Percentiles rank a stretch among this genome's conserved stretches.
Conservation (phyloP, 176 grass and related monocot genomes). For the Cocos nucifera region DNA sequence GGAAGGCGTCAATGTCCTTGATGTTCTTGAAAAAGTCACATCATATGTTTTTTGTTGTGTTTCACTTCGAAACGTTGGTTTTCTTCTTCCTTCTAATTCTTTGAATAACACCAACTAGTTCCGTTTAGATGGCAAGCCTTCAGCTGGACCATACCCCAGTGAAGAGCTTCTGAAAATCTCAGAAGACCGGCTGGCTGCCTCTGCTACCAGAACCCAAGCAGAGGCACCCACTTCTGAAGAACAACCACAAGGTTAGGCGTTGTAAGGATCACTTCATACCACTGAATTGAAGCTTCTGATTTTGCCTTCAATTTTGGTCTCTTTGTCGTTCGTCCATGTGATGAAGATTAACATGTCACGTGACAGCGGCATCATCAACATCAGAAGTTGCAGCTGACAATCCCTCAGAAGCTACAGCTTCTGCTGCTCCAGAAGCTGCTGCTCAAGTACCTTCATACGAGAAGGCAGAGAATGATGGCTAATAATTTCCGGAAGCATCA, state of each 20-base stretch:
- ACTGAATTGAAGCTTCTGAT: background rate
- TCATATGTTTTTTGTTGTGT: too few relatives aligned
- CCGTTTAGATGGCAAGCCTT: conserved; percentile 55
- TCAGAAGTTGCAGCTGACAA: conserved; percentile 17
- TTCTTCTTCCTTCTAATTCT: background rate
- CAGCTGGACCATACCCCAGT: conserved; percentile 41
- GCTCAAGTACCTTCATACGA: conserved; percentile 28
- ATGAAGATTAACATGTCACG: background rate
- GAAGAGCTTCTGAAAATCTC: conserved; percentile 89
- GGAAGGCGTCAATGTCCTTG: too few relatives aligned
- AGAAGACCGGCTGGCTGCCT: conserved; percentile 62
- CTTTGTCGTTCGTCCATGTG: background rate
- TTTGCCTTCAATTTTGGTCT: background rate
- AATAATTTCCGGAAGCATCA: background rate
- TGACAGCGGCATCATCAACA: conserved; percentile 18
- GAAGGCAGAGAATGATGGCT: conserved; percentile 27
- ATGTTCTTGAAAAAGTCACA: too few relatives aligned
- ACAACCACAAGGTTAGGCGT: conserved; percentile 37
- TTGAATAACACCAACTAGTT: background rate
- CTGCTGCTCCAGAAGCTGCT: conserved; percentile 2
- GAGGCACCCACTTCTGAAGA: conserved; percentile 10
- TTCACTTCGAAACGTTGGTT: too few relatives aligned
- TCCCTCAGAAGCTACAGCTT: conserved; percentile 21
- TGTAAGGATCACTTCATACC: background rate
- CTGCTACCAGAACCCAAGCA: conserved; percentile 33